phyloP scores from a whole-genome alignment of 164 flowering plant genomes.

The Tinospora cordifolia region DNA sequence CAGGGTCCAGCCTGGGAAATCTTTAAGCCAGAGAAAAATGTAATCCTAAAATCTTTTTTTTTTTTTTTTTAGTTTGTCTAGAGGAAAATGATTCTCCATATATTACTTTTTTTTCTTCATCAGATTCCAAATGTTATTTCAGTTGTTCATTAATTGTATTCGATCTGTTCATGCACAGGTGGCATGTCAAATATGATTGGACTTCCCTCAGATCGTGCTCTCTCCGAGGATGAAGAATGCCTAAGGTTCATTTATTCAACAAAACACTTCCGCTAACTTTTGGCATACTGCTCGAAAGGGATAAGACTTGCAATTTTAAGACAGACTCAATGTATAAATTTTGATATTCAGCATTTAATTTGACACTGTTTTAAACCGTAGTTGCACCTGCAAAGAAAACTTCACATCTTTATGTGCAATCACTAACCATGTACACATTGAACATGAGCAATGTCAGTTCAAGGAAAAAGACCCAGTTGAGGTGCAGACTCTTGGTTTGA shows the following conservation, averaged over 20 bases:
- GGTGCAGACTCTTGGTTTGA: background rate
- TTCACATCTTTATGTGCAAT: too few species aligned
- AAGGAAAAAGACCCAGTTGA: background rate
- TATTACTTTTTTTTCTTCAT: background rate
- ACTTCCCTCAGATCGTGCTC: slow-evolving; percentile 88
- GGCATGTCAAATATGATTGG: slow-evolving; percentile 84
- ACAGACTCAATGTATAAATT: background rate
- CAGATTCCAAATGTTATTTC: background rate
- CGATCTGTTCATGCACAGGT: slow-evolving; percentile 27
- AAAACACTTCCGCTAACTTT: background rate
- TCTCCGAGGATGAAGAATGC: slow-evolving; percentile 82
- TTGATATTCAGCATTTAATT: too few species aligned
- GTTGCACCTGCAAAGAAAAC: too few species aligned
- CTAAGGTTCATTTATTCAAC: slow-evolving; percentile 41
- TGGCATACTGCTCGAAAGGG: background rate
- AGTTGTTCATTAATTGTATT: background rate
- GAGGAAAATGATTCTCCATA: background rate
- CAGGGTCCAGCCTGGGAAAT: background rate
- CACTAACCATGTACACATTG: too few species aligned
- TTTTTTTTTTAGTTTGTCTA: background rate
- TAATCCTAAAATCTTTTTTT: background rate
- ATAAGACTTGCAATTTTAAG: background rate
- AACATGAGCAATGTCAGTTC: too few species aligned
- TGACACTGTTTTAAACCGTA: too few species aligned
- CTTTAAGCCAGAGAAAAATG: background rate